These are phyloP conservation scores for Colletotrichum spinosum DNA, from an alignment of 2,329 filamentous ascomycete species.

Conservation along the genomic window DNA sequence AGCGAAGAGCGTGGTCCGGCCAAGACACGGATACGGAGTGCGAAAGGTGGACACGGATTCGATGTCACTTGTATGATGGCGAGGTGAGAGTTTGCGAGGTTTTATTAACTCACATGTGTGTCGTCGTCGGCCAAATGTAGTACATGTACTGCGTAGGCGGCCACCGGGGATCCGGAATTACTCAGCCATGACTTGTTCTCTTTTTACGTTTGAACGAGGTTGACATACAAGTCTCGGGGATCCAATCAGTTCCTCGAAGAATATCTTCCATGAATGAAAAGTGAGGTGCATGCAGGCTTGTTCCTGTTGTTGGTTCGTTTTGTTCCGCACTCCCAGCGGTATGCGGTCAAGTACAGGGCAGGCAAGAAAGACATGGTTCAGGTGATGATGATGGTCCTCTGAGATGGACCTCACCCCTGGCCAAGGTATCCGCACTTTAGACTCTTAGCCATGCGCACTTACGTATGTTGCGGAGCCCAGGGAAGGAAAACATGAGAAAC, in stretches of 20 bases:
- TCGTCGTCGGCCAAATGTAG: no score
- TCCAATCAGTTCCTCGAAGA: no score
- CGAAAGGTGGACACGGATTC: background rate
- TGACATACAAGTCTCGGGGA: no score
- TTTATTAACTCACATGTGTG: no score
- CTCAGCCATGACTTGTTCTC: no score
- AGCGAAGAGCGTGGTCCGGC: background rate
- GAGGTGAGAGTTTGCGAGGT: conserved; percentile 9
- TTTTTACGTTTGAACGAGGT: no score
- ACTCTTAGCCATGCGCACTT: conserved; percentile 27
- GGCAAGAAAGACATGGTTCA: conserved; percentile 6
- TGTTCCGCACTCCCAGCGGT: conserved; percentile 1
- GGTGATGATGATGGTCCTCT: conserved; percentile 3
- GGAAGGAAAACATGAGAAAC: conserved; percentile 4
- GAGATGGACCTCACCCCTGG: conserved; percentile 22
- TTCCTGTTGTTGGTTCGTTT: conserved; percentile 24
- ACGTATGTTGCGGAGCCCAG: conserved; percentile 27
- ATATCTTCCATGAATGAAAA: no score
- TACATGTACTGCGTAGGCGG: no score
- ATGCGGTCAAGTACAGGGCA: conserved; percentile 6
- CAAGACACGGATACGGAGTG: conserved; percentile 18
- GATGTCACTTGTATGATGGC: background rate
- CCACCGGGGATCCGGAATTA: no score
- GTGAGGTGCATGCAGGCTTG: background rate
- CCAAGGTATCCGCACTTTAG: conserved; percentile 33